Evolutionary conservation across 2,329 filamentous ascomycete species (phyloP), one percentile per base, ranked within the genome.

Genomic region (Thermomyces lanuginosus): DNA sequence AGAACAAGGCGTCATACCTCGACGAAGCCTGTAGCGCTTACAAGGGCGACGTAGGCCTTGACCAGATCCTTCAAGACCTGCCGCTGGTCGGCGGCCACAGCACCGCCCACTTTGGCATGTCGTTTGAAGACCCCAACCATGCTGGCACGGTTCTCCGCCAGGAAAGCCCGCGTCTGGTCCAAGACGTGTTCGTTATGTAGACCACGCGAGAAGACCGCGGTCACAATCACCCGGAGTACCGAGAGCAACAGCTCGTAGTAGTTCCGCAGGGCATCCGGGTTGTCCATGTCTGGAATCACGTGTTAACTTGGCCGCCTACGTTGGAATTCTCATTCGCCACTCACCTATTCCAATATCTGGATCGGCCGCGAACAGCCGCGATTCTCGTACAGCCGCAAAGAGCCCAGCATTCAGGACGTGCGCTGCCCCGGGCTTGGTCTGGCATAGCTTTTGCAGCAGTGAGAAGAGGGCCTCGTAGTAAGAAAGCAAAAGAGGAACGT

Each of bases 111-210:
- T 24, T 79, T 79, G 0, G 80, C 80, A 40, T 79, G 80, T 38
- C 83, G 67, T 60, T 98, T 98, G 44, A 98, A 79, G 11, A 92
- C 75, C 23, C 83, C 78, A 36, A 89, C 72, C 42, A 95, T 80
- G 30, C 84, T 72, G 49, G 76, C 72, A 35, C 86, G 67, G 49
- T 92, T 82, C 37, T 89, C 77, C 4, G 68, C 66, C 33, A 98
- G 60, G 55, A 98, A 98, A 18, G 64, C 64, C 30, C 78, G 70
- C 1, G 76, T 83, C 46, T 84, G 79, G 21, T 75, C 66, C 21
- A 84, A 53, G 2, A 69, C 69, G 32, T 71, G 64, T 30, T 72
- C 69, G 48, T 92, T 92, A 43, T 91, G 77, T 10, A 76, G 64
- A 0, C 86, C 86, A 24, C 82, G 70, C 36, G 75, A 77, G 25